These are phyloP conservation scores for Colletotrichum chlorophyti DNA, from an alignment of 2,329 filamentous ascomycete species.

Conservation along the genomic window DNA sequence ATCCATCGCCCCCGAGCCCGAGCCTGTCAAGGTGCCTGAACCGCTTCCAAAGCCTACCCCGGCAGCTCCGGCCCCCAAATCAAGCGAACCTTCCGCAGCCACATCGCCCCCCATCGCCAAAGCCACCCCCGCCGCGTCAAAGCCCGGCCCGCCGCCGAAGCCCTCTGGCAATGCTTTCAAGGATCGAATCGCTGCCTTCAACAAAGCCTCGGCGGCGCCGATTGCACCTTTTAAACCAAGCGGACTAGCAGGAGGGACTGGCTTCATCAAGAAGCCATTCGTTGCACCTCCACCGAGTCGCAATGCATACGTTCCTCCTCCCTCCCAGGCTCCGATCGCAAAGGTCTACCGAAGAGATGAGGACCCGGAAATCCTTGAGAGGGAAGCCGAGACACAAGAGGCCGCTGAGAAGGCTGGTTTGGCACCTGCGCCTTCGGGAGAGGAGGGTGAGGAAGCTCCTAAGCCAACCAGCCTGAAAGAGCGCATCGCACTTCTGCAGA, in stretches of 20 bases:
- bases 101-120: conserved; percentile 49
- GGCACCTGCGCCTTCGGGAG: conserved; percentile 51
- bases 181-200: conserved; percentile 97
- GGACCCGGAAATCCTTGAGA: conserved; percentile 75
- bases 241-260: conserved; percentile 63
- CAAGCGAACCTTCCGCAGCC: conserved; percentile 40
- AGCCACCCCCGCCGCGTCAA: conserved; percentile 41
- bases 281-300: conserved; percentile 93
- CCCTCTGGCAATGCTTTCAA: conserved; percentile 81
- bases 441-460: conserved; percentile 73
- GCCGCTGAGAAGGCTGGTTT: conserved; percentile 74
- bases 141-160: conserved; percentile 74
- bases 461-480: conserved; percentile 96
- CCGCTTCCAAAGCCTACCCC: conserved; percentile 37
- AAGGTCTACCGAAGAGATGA: conserved; percentile 89
- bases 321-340: conserved; percentile 71
- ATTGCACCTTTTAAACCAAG: conserved; percentile 88
- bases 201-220: conserved; percentile 85
- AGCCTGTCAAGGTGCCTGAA: conserved; percentile 38
- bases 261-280: conserved; percentile 96
- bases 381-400: conserved; percentile 69
- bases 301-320: conserved; percentile 85
- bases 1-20: conserved; percentile 43
- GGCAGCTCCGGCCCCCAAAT: conserved; percentile 43
- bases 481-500: conserved; percentile 90